Evolutionary conservation across 2,329 filamentous ascomycete genomes (phyloP), one percentile per base, ranked within the genome.

Genomic region (Trichoderma polysporum): DNA sequence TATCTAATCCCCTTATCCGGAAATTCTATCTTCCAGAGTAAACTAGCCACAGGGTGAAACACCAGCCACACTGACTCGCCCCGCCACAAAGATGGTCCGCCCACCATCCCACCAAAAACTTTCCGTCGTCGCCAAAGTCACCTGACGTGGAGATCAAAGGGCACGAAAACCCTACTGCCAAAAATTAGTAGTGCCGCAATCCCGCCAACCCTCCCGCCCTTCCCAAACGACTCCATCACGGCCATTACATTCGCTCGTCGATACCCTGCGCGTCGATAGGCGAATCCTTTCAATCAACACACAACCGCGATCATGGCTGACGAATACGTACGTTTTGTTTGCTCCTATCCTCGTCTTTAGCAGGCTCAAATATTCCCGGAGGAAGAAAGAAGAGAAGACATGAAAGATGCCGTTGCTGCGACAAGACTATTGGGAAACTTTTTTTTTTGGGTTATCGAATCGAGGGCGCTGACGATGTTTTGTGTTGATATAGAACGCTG

Each of bases 241-340:
- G 75, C 74, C 75, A 77, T 72, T 73, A 76, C 73, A 77, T 79
- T 81, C 79, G 79, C 76, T 76, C 74, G 77, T 79, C 80, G 79
- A 81, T 73, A 76, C 70, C 74, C 73, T 74, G 70, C 72, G 73
- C 76, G 77, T 79, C 78, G 79, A 81, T 76, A 76, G 79, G 80
- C 79, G 78, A 81, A 79, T 78, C 75, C 75, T 17, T 74, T 75
- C n/a, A 74, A 75, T 73, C 76, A 76, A 76, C 75, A 77, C 75
- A 78, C 76, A 75, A 83, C 79, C 82, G 81, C 80, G 80, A 85
- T 78, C 85, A 94, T 94, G 92, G 92, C 92, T 89, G 92, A 94
- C 87, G 90, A 93, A 86, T 95, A 95, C 86, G 91, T 94, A 87
- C 83, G 91, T 91, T 73, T 41, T 15, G 10, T 71, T 67, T 68